phyloP scores from a whole-genome alignment of 1,139 yeast species.

The Sugiyamaella pinicola region DNA sequence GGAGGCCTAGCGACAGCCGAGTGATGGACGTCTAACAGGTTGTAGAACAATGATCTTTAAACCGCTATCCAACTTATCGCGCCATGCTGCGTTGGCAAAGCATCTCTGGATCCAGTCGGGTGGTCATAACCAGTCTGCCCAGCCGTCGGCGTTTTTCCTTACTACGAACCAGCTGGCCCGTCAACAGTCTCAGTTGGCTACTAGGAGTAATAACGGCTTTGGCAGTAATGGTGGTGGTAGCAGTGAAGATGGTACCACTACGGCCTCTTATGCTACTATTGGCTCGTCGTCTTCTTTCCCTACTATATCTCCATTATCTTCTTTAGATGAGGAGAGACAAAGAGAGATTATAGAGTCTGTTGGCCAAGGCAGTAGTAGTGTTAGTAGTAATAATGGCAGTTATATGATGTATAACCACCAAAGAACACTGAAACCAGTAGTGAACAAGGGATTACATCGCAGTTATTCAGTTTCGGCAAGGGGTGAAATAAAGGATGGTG shows the following conservation, averaged over 20 bases:
- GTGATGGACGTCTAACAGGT: background rate
- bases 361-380: slow-evolving; percentile 17
- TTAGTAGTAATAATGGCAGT: slow-evolving; percentile 10
- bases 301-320: slow-evolving; percentile 35
- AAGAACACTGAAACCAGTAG: slow-evolving; percentile 18
- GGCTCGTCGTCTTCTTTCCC: slow-evolving; percentile 32
- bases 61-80: slow-evolving; percentile 43
- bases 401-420: slow-evolving; percentile 26
- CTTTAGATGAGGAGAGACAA: slow-evolving; percentile 41
- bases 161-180: slow-evolving; percentile 46
- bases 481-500: slow-evolving; percentile 8
- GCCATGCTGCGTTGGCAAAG: slow-evolving; percentile 43
- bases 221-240: slow-evolving; percentile 25
- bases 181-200: slow-evolving; percentile 44
- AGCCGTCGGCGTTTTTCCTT: slow-evolving; percentile 45
- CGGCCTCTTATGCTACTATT: slow-evolving; percentile 30
- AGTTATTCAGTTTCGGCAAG: slow-evolving; percentile 19
- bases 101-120: slow-evolving; percentile 38
- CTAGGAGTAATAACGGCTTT: slow-evolving; percentile 28
- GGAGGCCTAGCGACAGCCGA: background rate
- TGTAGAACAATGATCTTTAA: slow-evolving; percentile 39
- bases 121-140: slow-evolving; percentile 32
- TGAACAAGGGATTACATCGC: slow-evolving; percentile 13
- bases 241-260: slow-evolving; percentile 24
- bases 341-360: slow-evolving; percentile 30